Evolutionary conservation across 2,329 filamentous ascomycete genomes (phyloP).

Genomic region (Fusarium sarcochroum): DNA sequence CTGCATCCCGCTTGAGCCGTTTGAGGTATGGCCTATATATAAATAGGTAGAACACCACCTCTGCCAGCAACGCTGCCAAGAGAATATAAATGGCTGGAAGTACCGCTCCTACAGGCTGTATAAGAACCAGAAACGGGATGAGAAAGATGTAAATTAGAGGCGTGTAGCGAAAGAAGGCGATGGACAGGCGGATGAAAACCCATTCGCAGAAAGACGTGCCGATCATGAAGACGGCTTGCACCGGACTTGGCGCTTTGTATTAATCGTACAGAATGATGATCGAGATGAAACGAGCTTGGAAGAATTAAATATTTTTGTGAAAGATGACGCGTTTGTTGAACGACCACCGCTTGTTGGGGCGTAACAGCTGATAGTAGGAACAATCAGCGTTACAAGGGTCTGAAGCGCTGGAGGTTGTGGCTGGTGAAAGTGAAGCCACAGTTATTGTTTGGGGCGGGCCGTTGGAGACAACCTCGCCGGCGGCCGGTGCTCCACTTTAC

Average conservation of each 20-base stretch:
- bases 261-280: not conserved
- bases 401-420: slow-evolving; percentile 16
- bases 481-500: no score
- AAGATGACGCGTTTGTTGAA: slow-evolving; percentile 39
- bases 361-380: slow-evolving; percentile 11
- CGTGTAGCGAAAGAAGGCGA: slow-evolving; percentile 61
- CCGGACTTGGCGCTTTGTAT: not conserved
- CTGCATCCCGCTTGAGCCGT: slow-evolving; percentile 56
- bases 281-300: not conserved
- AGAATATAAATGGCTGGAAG: slow-evolving; percentile 39
- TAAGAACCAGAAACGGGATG: slow-evolving; percentile 48
- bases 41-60: slow-evolving; percentile 58
- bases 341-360: slow-evolving; percentile 34
- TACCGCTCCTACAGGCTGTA: slow-evolving; percentile 31
- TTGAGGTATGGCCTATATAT: slow-evolving; percentile 60
- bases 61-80: slow-evolving; percentile 54
- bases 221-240: slow-evolving; percentile 51
- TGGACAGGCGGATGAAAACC: slow-evolving; percentile 61
- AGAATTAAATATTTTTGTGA: not conserved
- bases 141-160: slow-evolving; percentile 56
- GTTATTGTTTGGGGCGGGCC: not conserved
- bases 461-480: not conserved
- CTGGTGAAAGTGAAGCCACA: slow-evolving; percentile 13
- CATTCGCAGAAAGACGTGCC: slow-evolving; percentile 56
- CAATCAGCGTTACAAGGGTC: slow-evolving; percentile 28